These are phyloP conservation scores for Zelopaecilomyces penicillatus DNA, from an alignment of 2,329 filamentous ascomycete species.

Conservation along the genomic window DNA sequence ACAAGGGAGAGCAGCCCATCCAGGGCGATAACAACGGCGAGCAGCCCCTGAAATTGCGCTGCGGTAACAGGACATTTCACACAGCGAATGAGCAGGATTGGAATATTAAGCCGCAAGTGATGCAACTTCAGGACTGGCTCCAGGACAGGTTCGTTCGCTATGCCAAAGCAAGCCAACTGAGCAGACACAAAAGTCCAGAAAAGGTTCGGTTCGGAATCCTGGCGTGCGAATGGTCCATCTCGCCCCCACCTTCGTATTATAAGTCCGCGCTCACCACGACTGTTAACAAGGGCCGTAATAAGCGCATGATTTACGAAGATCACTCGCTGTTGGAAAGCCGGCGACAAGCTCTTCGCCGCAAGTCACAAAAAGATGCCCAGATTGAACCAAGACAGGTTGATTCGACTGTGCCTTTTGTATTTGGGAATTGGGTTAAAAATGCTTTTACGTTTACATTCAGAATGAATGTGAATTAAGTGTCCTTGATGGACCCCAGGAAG, in stretches of 20 bases:
- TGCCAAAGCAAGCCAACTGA: slow-evolving; percentile 24
- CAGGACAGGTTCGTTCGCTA: slow-evolving; percentile 29
- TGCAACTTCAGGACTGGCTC: slow-evolving; percentile 31
- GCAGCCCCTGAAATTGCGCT: slow-evolving; percentile 1
- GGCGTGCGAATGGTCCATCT: slow-evolving; percentile 32
- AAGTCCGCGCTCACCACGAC: slow-evolving; percentile 9
- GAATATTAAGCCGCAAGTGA: slow-evolving; percentile 27
- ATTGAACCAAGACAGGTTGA: slow-evolving; percentile 5
- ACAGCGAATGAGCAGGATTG: slow-evolving; percentile 26
- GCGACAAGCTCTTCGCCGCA: slow-evolving; percentile 6
- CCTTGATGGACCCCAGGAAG: no score
- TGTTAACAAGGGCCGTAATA: slow-evolving; percentile 19
- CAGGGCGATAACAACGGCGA: not conserved
- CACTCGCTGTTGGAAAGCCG: slow-evolving; percentile 13
- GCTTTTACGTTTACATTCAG: slow-evolving; percentile 19
- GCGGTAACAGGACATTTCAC: slow-evolving; percentile 20
- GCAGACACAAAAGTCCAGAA: slow-evolving; percentile 23
- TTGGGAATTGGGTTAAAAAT: slow-evolving; percentile 13
- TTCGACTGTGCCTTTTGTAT: slow-evolving; percentile 15
- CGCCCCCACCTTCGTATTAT: slow-evolving; percentile 8
- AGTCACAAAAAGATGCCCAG: not conserved
- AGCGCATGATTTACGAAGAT: slow-evolving; percentile 17
- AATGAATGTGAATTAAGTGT: not conserved
- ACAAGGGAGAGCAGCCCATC: not conserved
- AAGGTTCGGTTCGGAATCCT: slow-evolving; percentile 33